phyloP scores from a whole-genome alignment of 1,139 yeast species.

The Blastobotrys apis region DNA sequence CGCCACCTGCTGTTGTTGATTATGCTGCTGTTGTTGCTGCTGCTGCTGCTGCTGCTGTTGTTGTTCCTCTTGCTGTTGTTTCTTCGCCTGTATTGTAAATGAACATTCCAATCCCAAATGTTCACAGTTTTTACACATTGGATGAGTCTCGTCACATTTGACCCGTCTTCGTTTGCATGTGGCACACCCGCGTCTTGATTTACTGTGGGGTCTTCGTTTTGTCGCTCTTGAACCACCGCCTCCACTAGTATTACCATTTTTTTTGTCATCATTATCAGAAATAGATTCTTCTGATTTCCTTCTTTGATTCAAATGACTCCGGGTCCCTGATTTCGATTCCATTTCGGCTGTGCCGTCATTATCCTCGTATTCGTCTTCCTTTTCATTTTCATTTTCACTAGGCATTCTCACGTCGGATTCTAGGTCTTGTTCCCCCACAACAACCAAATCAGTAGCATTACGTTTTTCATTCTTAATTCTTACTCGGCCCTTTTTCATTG shows the following conservation, averaged over 20 bases:
- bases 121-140: constrained; percentile 71
- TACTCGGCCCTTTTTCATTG: too few relatives aligned
- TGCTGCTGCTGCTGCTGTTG: constrained; percentile 17
- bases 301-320: background rate
- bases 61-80: constrained; percentile 23
- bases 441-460: too few relatives aligned
- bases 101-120: constrained; percentile 72
- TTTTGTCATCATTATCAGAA: background rate
- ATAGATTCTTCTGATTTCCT: background rate
- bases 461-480: too few relatives aligned
- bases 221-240: constrained; percentile 12
- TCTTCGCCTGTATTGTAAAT: constrained; percentile 20
- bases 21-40: constrained; percentile 21
- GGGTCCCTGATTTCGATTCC: background rate
- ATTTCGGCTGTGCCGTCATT: too few relatives aligned
- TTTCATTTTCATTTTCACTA: too few relatives aligned
- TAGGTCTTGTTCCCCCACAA: too few relatives aligned
- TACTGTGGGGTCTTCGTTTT: constrained; percentile 55
- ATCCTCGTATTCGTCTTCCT: too few relatives aligned
- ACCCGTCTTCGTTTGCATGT: constrained; percentile 87
- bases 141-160: constrained; percentile 86
- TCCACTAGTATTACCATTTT: background rate
- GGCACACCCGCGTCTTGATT: constrained; percentile 82
- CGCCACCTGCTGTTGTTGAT: too few relatives aligned
- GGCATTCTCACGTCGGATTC: too few relatives aligned